Evolutionary conservation across 1,284 basidiomycete genomes (phyloP).

Genomic region (Bjerkandera adusta): DNA sequence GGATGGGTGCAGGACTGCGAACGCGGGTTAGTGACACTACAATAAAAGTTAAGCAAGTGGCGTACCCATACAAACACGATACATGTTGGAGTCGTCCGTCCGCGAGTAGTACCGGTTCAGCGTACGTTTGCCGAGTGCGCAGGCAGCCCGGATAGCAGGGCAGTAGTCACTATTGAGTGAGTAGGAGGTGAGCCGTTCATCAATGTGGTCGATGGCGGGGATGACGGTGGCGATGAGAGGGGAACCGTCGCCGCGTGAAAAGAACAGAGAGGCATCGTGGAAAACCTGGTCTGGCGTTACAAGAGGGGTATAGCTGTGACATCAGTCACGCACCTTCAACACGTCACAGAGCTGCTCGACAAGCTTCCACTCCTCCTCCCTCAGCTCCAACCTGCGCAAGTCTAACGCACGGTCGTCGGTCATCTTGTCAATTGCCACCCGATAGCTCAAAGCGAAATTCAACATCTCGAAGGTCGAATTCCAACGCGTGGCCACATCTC

Average conservation of each 20-base stretch:
- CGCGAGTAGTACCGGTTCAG: constrained; percentile 29
- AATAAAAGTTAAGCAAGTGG: neutral
- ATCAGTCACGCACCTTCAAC: neutral
- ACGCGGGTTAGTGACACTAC: constrained; percentile 1
- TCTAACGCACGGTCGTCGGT: constrained; percentile 19
- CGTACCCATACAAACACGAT: constrained; percentile 31
- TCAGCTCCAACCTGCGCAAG: constrained; percentile 15
- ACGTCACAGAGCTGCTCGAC: neutral
- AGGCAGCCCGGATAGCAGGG: constrained; percentile 17
- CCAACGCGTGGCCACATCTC: too few species aligned
- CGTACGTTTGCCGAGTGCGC: constrained; percentile 16
- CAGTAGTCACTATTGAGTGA: constrained; percentile 5
- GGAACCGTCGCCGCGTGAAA: neutral
- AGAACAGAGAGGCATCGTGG: neutral
- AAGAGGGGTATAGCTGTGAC: neutral
- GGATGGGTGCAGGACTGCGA: constrained; percentile 30
- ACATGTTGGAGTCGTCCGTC: constrained; percentile 27
- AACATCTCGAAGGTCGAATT: too few species aligned
- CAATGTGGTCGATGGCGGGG: constrained; percentile 34
- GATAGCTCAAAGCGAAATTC: too few species aligned
- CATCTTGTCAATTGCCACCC: constrained; percentile 21
- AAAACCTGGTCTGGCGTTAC: neutral
- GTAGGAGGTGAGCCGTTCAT: constrained; percentile 22
- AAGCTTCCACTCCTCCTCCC: neutral
- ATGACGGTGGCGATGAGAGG: constrained; percentile 28